phyloP scores from a whole-genome alignment of 2,329 filamentous ascomycete species.

The Colletotrichum cereale region DNA sequence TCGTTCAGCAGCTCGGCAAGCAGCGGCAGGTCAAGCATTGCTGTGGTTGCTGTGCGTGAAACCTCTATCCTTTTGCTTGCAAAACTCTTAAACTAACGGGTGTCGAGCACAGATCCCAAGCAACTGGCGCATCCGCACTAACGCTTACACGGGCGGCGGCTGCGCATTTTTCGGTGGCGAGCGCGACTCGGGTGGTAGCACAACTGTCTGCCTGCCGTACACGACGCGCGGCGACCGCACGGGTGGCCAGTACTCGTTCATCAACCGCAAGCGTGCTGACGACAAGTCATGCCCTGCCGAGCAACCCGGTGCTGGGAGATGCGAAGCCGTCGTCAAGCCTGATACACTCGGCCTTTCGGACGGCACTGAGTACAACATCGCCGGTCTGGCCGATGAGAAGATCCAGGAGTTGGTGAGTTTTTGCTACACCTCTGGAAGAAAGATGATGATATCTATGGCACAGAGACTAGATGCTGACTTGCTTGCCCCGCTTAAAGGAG shows the following conservation, averaged over 20 bases:
- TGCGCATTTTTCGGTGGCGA: neutral
- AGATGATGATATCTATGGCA: neutral
- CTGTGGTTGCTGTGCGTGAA: conserved; percentile 27
- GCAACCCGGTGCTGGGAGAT: conserved; percentile 22
- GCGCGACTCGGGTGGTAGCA: conserved; percentile 1
- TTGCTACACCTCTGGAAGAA: neutral
- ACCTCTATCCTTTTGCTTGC: neutral
- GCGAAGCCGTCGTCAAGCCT: conserved; percentile 26
- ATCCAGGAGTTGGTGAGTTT: conserved; percentile 23
- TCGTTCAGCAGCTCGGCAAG: neutral
- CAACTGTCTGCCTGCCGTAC: conserved; percentile 18
- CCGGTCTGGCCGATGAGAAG: conserved; percentile 21
- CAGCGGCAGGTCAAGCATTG: conserved; percentile 15
- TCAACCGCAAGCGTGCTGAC: conserved; percentile 27
- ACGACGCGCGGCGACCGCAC: conserved; percentile 28
- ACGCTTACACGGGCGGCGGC: conserved; percentile 18
- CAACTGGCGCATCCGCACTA: conserved; percentile 28
- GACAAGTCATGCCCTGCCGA: conserved; percentile 26
- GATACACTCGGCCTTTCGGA: conserved; percentile 25
- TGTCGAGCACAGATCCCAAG: conserved; percentile 17
- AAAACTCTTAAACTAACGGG: neutral
- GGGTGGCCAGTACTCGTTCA: conserved; percentile 23
- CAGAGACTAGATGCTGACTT: conserved; percentile 9
- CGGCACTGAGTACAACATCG: conserved; percentile 28
- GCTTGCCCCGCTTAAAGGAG: conserved; percentile 9